Evolutionary conservation across 1,284 basidiomycete genomes (phyloP).

Genomic region (Irpex sp.): DNA sequence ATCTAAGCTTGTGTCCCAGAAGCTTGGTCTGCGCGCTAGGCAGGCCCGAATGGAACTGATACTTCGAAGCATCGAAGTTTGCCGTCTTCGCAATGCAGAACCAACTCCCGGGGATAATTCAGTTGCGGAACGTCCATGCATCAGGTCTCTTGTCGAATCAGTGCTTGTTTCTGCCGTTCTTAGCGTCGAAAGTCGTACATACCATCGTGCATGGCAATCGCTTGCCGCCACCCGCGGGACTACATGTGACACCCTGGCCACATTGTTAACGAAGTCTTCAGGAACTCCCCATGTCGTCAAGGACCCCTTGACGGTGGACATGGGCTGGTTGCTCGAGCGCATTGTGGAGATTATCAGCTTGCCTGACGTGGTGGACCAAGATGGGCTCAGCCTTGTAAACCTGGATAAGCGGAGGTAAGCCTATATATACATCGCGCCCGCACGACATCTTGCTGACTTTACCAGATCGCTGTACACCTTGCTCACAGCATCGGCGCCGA

Average conservation of each 20-base stretch:
- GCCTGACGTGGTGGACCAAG: slow-evolving; percentile 65
- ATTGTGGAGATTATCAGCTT: slow-evolving; percentile 73
- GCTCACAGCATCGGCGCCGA: slow-evolving; percentile 46
- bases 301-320: slow-evolving; percentile 62
- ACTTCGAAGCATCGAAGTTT: slow-evolving; percentile 66
- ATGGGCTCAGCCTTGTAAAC: slow-evolving; percentile 62
- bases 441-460: slow-evolving; percentile 7
- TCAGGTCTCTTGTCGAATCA: slow-evolving; percentile 75
- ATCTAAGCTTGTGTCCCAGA: slow-evolving; percentile 58
- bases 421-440: neutral
- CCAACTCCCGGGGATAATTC: slow-evolving; percentile 23
- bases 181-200: slow-evolving; percentile 71
- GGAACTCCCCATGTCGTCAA: slow-evolving; percentile 40
- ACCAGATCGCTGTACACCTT: slow-evolving; percentile 63
- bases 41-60: slow-evolving; percentile 70
- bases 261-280: slow-evolving; percentile 50
- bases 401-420: slow-evolving; percentile 76
- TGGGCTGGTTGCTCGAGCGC: slow-evolving; percentile 78
- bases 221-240: slow-evolving; percentile 57
- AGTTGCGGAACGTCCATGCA: slow-evolving; percentile 48
- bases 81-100: slow-evolving; percentile 56
- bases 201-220: slow-evolving; percentile 69
- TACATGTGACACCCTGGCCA: slow-evolving; percentile 55
- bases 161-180: slow-evolving; percentile 67
- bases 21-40: slow-evolving; percentile 57